A percentile compares a stretch with the other conserved stretches of the same genome.
Evolutionary conservation across 345 rosid species (phyloP).

Genomic region (Erucastrum elatum): DNA sequence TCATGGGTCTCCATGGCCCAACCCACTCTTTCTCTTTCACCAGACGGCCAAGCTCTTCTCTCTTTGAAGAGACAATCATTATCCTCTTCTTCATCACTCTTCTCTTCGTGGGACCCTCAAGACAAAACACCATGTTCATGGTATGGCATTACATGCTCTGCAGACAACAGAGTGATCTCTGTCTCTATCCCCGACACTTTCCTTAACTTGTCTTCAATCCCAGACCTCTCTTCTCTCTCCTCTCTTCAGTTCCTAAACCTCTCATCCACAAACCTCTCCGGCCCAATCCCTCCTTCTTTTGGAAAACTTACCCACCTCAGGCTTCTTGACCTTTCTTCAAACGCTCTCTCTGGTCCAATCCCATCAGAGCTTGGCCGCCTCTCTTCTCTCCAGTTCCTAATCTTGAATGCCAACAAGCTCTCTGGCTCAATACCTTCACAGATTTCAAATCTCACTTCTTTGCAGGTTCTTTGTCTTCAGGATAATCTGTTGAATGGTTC

Average conservation of each 20-base stretch:
- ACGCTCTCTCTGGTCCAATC: constrained; percentile 75
- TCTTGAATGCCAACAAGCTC: constrained; percentile 73
- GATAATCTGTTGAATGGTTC: constrained; percentile 86
- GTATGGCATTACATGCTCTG: constrained; percentile 87
- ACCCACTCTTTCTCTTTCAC: constrained; percentile 51
- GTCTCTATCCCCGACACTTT: constrained; percentile 75
- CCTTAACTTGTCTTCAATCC: constrained; percentile 80
- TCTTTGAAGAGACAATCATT: constrained; percentile 51
- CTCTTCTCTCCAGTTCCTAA: constrained; percentile 79
- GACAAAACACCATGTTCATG: constrained; percentile 83
- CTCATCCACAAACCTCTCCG: constrained; percentile 86
- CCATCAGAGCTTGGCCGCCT: constrained; percentile 75
- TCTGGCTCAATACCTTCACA: constrained; percentile 68
- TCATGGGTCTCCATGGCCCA: constrained; percentile 41
- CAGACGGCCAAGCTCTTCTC: constrained; percentile 79
- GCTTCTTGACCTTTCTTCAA: constrained; percentile 89
- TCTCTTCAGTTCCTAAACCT: constrained; percentile 87
- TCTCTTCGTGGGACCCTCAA: constrained; percentile 83
- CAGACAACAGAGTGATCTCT: constrained; percentile 78
- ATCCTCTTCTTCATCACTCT: constrained; percentile 52
- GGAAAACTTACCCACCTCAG: constrained; percentile 67
- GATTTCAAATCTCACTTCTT: constrained; percentile 60
- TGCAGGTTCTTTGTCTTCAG: constrained; percentile 82
- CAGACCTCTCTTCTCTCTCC: constrained; percentile 76
- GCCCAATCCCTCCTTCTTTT: constrained; percentile 75